Evolutionary conservation across 768 basidiomycete species (phyloP), one percentile per base, ranked within the genome.

Genomic region (Suillus clintonianus): DNA sequence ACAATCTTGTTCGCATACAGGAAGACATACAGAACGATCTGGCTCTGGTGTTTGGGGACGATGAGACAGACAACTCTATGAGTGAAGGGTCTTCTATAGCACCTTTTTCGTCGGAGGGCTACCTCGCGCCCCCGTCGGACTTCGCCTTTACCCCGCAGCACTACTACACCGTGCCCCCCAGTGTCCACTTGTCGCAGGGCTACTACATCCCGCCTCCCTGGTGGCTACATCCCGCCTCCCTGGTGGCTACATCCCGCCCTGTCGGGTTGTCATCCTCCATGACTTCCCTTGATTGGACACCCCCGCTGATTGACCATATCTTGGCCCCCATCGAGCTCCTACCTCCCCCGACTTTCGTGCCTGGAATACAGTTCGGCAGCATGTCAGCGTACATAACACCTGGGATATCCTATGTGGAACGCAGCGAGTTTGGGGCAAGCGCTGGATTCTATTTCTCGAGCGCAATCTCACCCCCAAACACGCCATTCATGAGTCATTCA

Each of bases 21-120:
- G 22, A 61, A 17, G 59, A 63, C 17, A 58, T 68, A 41, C 69
- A 72, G 59, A 76, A 76, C 55, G 74, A 77, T 24, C 76, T 74
- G 22, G 39, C 57, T 13, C 19, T 77, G 43, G 64, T 77, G 58
- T 61, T 67, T 36, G 62, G 66, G 41, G 32, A 42, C 36, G 30
- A 39, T 47, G 64, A 74, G 19, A 60, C 70, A 37, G 22, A 36
- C 5, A 15, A 9, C 34, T 36, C 10, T 13, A 22, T n/a, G n/a
- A 9, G 7, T 13, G 22, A 36, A 19, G 13, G 5, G 14, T 22
- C 13, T 53, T 19, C 19, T 17, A 19, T n/a, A 32, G 11, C 51
- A n/a, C 32, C 10, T 7, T 37, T 22, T 36, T 37, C 34, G 22
- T 6, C 53, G 13, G 6, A 13, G 53, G n/a, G 34, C n/a, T 36